A percentile compares a stretch with the other conserved stretches of the same genome.
phyloP scores from a whole-genome alignment of 2,329 filamentous ascomycete species.

The Aureobasidium sp. region DNA sequence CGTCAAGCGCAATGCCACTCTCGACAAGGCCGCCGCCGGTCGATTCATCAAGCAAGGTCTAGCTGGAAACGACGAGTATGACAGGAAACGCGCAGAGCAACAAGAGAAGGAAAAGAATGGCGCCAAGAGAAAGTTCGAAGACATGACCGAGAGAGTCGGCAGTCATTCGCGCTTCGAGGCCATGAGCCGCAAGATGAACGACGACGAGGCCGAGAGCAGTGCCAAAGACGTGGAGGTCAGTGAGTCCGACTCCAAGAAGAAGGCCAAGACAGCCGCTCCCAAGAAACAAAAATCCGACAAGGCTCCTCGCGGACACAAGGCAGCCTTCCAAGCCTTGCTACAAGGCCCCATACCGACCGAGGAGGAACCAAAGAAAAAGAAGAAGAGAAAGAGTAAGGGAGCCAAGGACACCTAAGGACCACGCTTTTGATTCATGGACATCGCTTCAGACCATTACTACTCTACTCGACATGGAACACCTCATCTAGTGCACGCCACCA shows the following conservation, averaged over 20 bases:
- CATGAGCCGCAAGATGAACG: slow-evolving; percentile 28
- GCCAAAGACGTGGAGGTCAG: slow-evolving; percentile 14
- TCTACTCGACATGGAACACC: slow-evolving; percentile 55
- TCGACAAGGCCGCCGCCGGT: slow-evolving; percentile 69
- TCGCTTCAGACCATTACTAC: neutral
- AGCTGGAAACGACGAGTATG: slow-evolving; percentile 44
- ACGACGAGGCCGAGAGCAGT: slow-evolving; percentile 21
- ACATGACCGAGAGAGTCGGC: slow-evolving; percentile 24
- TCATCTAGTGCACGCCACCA: slow-evolving; percentile 67
- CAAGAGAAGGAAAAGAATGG: slow-evolving; percentile 30
- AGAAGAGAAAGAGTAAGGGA: slow-evolving; percentile 26
- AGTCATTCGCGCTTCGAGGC: slow-evolving; percentile 30
- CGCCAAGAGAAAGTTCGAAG: slow-evolving; percentile 32
- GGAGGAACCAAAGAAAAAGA: slow-evolving; percentile 21
- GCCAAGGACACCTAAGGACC: slow-evolving; percentile 13
- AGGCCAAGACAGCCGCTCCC: neutral
- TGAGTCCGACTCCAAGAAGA: slow-evolving; percentile 13
- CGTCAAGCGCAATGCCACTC: slow-evolving; percentile 49
- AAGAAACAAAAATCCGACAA: slow-evolving; percentile 18
- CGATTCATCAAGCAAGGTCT: slow-evolving; percentile 78
- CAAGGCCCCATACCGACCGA: slow-evolving; percentile 24
- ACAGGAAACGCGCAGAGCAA: slow-evolving; percentile 33
- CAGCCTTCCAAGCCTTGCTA: slow-evolving; percentile 22
- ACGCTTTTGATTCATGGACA: neutral
- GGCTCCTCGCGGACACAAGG: slow-evolving; percentile 13